phyloP scores from a whole-genome alignment of 129 eudicot species.

The Sambucus nigra region DNA sequence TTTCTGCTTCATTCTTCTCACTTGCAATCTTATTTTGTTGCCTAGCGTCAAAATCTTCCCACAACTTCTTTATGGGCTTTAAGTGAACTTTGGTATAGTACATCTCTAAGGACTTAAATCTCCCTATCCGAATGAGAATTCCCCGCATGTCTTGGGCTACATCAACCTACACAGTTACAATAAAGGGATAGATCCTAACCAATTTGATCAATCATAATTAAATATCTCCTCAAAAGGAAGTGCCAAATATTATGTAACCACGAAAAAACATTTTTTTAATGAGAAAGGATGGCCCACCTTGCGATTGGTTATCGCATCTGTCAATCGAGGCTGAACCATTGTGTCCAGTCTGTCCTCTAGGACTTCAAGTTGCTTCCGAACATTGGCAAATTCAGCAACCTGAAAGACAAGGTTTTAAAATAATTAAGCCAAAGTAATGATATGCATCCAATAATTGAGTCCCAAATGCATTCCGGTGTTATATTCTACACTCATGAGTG shows the following conservation, averaged over 20 bases:
- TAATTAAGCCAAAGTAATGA: too few species aligned
- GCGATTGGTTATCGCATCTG: conserved; percentile 80
- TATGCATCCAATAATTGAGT: too few species aligned
- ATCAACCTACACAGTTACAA: conserved; percentile 35
- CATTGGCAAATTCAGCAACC: conserved; percentile 99
- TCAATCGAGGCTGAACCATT: conserved; percentile 96
- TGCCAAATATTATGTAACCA: not conserved
- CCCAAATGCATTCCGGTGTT: too few species aligned
- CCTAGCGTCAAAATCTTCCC: conserved; percentile 83
- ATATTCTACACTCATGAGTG: too few species aligned
- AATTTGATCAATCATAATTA: not conserved
- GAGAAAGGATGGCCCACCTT: conserved; percentile 35
- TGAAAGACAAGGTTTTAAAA: conserved; percentile 9
- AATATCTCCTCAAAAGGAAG: not conserved
- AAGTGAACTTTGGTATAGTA: conserved; percentile 83
- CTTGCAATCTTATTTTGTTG: conserved; percentile 49
- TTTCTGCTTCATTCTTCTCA: conserved; percentile 60
- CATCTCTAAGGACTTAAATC: conserved; percentile 78
- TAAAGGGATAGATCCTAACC: not conserved
- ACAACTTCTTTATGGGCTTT: conserved; percentile 65
- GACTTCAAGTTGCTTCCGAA: conserved; percentile 98
- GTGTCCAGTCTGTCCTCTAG: conserved; percentile 95
- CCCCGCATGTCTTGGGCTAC: conserved; percentile 89
- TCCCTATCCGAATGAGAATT: conserved; percentile 88
- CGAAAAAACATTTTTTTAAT: not conserved